Evolutionary conservation across 371 early-diverging fungal genomes (phyloP), one percentile per base, ranked within the genome.

Genomic region (Phascolomyces articulosus): DNA sequence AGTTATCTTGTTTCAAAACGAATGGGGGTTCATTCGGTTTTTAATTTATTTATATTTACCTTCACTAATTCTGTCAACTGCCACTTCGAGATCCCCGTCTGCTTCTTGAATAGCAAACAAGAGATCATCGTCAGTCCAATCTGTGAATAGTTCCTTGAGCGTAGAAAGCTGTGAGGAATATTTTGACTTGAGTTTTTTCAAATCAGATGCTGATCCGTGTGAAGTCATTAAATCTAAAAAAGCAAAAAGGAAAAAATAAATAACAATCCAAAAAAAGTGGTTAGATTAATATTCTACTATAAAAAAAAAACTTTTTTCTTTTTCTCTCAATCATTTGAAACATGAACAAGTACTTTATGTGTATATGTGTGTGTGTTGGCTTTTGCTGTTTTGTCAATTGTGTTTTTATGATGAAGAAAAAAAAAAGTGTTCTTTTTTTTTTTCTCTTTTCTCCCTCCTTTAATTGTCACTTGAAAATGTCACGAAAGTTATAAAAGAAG

Each of bases 71-170:
- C 95, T 82, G 62, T 80, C 85, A 70, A 91, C 85, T 59, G 96
- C 88, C 38, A 86, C 67, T 55, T 95, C 92, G 34, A 96, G 78
- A 71, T 96, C 95, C 31, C 96, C 96, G 55, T 89, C 77, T 29
- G 90, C 90, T 62, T 97, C 98, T 75, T 92, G 87, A 66, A 97
- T 74, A 27, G 89, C 89, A 60, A 87, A 90, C 60, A 95, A 73
- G 63, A 97, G 87, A 79, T 96, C 96, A 63, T 87, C 90, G 72
- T 96, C 96, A 64, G 94, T 78, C 96, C 96, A 97, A 62, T 90
- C 90, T 63, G 89, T 78, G 72, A 95, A 96, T 73, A 97, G 73
- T 67, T 93, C 93, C 74, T 86, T 87, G 58, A 96, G 87, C 49
- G 87, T 85, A 48, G 83, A 69, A 62, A 96, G 83, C 67, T 91